Conservation (phyloP, 2,329 filamentous ascomycete genomes). For the Stemphylium lycopersici region DNA sequence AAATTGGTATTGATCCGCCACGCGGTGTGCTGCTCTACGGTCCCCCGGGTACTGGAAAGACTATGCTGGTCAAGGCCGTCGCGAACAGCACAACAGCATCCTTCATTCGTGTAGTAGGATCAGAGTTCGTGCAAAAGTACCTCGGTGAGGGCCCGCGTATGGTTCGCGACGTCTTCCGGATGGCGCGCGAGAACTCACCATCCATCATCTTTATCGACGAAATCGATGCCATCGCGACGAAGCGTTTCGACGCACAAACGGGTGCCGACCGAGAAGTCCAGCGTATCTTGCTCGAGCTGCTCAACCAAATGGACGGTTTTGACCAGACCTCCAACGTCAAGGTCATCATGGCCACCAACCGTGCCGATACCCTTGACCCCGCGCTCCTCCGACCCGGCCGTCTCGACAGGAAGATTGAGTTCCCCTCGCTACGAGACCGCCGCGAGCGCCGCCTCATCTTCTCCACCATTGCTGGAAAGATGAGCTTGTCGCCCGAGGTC, state of each 20-base stretch:
- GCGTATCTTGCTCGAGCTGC: constrained; percentile 93
- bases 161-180: constrained; percentile 98
- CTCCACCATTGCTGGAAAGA: constrained; percentile 93
- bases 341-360: constrained; percentile 99
- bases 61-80: constrained; percentile 97
- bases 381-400: constrained; percentile 92
- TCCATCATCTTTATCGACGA: constrained; percentile 81
- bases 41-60: constrained; percentile 94
- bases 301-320: constrained; percentile 99
- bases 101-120: constrained; percentile 97
- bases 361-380: constrained; percentile 94
- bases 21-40: constrained; percentile 96
- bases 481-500: constrained; percentile 95
- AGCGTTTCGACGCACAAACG: constrained; percentile 95
- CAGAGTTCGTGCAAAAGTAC: constrained; percentile 99
- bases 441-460: constrained; percentile 97
- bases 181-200: constrained; percentile 97
- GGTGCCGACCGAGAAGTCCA: constrained; percentile 98
- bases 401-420: constrained; percentile 98
- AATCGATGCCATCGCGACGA: constrained; percentile 6
- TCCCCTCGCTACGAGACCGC: constrained; percentile 91
- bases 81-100: constrained; percentile 97
- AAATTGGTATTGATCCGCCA: constrained; percentile 98
- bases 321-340: constrained; percentile 99
- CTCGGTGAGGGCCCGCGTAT: constrained; percentile 96